Conservation (phyloP, 768 basidiomycete species). For the Asterophora parasitica region DNA sequence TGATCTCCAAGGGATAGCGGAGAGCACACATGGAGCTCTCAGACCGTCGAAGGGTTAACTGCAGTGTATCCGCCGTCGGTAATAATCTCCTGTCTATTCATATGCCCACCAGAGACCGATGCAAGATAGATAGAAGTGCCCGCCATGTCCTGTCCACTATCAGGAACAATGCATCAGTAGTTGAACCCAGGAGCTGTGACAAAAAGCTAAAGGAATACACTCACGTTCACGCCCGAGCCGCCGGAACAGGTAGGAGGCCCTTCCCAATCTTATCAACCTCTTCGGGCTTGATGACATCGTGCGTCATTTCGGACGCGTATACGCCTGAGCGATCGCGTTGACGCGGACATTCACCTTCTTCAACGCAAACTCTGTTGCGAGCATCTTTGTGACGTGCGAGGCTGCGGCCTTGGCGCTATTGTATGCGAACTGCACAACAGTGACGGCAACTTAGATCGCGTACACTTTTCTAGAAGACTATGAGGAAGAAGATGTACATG, state of each 20-base stretch:
- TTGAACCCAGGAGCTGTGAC: background rate
- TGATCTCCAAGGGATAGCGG: no score
- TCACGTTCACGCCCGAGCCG: slow-evolving; percentile 38
- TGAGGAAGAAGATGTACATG: slow-evolving; percentile 46
- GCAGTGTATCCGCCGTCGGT: slow-evolving; percentile 73
- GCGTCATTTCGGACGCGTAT: slow-evolving; percentile 74
- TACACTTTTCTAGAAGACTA: no score
- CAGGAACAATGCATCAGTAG: background rate
- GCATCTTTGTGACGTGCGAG: slow-evolving; percentile 70
- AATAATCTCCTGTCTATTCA: slow-evolving; percentile 73
- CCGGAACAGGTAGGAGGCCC: slow-evolving; percentile 52
- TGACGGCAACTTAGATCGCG: background rate
- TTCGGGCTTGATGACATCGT: slow-evolving; percentile 34
- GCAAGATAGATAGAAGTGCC: slow-evolving; percentile 74
- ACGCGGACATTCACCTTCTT: slow-evolving; percentile 67
- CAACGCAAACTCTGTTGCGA: slow-evolving; percentile 71
- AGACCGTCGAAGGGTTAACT: slow-evolving; percentile 60
- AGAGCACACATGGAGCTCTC: slow-evolving; percentile 10
- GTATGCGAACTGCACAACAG: slow-evolving; percentile 59
- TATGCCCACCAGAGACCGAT: slow-evolving; percentile 68
- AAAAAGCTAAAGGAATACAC: background rate
- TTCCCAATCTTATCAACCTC: slow-evolving; percentile 48
- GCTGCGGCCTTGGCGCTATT: slow-evolving; percentile 79
- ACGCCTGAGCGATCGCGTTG: slow-evolving; percentile 70
- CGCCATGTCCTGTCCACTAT: slow-evolving; percentile 68